Conservation (phyloP, 257 asterid species). For the Solanum rostratum region DNA sequence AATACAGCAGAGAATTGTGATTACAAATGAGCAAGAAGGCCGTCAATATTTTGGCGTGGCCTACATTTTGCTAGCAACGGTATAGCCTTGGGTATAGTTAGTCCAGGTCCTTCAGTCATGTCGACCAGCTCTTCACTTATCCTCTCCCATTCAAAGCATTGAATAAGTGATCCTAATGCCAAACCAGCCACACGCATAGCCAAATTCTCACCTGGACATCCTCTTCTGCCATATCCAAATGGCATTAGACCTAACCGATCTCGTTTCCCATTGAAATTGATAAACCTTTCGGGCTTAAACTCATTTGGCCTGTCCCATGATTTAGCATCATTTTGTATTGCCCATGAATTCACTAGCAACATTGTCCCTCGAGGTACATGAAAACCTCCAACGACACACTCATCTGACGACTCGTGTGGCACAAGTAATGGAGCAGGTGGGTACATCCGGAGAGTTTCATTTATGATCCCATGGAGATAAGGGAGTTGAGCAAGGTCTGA, state of each 20-base stretch:
- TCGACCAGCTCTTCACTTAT: constrained; percentile 6
- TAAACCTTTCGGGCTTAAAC: constrained; percentile 21
- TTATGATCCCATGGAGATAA: constrained; percentile 2
- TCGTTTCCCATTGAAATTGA: neutral
- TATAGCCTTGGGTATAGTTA: neutral
- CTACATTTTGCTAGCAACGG: constrained; percentile 5
- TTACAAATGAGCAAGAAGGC: neutral
- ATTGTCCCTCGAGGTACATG: constrained; percentile 9
- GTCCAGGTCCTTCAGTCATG: constrained; percentile 9
- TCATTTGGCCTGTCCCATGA: constrained; percentile 9
- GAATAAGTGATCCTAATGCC: constrained; percentile 5
- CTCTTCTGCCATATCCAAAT: constrained; percentile 17
- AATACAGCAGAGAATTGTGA: neutral
- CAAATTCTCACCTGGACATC: constrained; percentile 15
- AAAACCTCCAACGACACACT: constrained; percentile 10
- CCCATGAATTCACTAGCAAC: constrained; percentile 13
- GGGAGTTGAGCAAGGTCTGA: constrained; percentile 29
- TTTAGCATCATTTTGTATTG: constrained; percentile 13
- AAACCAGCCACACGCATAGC: neutral
- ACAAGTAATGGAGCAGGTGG: constrained; percentile 4
- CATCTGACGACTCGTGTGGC: constrained; percentile 11
- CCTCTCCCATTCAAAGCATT: constrained; percentile 21
- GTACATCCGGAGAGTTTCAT: constrained; percentile 9
- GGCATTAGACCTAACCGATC: constrained; percentile 7
- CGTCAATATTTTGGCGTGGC: constrained; percentile 1